Base-by-base conservation (phyloP, 2,329 filamentous ascomycete genomes). In the Emmonsiellopsis sp. region DNA sequence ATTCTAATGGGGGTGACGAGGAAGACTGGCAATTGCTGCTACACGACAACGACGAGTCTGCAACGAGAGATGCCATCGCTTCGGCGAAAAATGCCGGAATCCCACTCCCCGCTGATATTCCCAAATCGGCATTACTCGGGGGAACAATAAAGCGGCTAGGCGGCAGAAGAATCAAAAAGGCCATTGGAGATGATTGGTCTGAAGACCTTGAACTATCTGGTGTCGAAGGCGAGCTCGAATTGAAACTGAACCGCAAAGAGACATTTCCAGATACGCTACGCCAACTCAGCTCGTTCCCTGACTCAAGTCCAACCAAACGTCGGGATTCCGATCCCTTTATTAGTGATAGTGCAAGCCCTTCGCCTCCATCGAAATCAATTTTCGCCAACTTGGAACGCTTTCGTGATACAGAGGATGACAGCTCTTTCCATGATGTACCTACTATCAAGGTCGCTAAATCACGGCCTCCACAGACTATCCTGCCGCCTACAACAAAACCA, bases 111-210 rank as follows among this genome's bases (percentile, higher is more conserved):
- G 77, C 82, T 50, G 91, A 91, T 65, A 83, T 97, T 34, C 90
- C 92, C 1, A 83, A 87, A 33, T 95, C 92, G 17, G 93, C 93
- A 33, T 76, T 98, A 42, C 81, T 93, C 67, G 92, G 92, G 51
- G 93, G 93, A 51, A 92, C 90, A 8, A 97, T 97, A 65, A 95
- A 94, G 73, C 80, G 91, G 61, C 77, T 97, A 36, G 91, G 91
- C 49, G 83, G 83, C 55, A 80, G 82, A 60, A 89, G 85, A 63
- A 77, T 86, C 17, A 85, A 83, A 63, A 86, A 82, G 63, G 82
- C 85, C 42, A 81, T 88, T 55, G 83, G 87, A 58, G 86, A 90
- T 61, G 87, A 92, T 66, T 92, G 88, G 84, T 85, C 83, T 56
- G 86, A 90, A 60, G 88, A 92, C 61, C 70, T 92, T 48, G 86